Percentiles rank a stretch among this genome's conserved stretches.
Evolutionary conservation across 1,284 basidiomycete genomes (phyloP).

Genomic region (Trichosporon sp.): DNA sequence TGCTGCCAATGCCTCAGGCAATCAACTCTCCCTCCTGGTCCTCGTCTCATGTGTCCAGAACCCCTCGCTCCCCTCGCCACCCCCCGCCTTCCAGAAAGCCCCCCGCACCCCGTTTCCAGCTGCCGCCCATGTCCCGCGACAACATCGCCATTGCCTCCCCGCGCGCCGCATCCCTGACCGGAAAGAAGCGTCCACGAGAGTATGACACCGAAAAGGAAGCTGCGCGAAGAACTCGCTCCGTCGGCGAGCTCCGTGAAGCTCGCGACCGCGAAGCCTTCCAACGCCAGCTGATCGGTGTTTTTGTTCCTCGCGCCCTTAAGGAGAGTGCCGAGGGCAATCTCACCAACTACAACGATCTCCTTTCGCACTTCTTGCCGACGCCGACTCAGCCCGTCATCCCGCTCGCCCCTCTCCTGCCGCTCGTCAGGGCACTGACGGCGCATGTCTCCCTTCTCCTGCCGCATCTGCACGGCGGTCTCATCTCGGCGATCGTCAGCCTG

Average conservation of each 20-base stretch:
- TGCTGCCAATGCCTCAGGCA: conserved; percentile 20
- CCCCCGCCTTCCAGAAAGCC: neutral
- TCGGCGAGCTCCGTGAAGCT: conserved; percentile 18
- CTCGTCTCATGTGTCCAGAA: conserved; percentile 32
- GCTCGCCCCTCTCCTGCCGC: conserved; percentile 51
- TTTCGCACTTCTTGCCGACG: conserved; percentile 53
- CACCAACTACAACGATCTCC: conserved; percentile 54
- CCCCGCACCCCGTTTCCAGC: neutral
- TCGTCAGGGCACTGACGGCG: conserved; percentile 62
- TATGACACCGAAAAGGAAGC: conserved; percentile 25
- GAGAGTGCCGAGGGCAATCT: conserved; percentile 46
- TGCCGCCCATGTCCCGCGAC: conserved; percentile 14
- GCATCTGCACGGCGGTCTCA: conserved; percentile 66
- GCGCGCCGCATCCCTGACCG: conserved; percentile 37
- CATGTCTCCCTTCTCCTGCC: conserved; percentile 54
- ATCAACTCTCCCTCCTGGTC: conserved; percentile 29
- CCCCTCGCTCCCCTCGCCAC: conserved; percentile 18
- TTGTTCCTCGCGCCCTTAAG: conserved; percentile 46
- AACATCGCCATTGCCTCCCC: conserved; percentile 16
- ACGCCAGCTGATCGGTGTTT: conserved; percentile 46
- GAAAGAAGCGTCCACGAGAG: conserved; percentile 43
- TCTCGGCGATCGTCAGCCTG: conserved; percentile 79
- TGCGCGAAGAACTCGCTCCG: conserved; percentile 43
- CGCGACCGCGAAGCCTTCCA: conserved; percentile 44
- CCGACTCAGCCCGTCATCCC: conserved; percentile 31